These are phyloP conservation scores for Tricholomella constricta DNA, from an alignment of 768 basidiomycete species.

Conservation along the genomic window DNA sequence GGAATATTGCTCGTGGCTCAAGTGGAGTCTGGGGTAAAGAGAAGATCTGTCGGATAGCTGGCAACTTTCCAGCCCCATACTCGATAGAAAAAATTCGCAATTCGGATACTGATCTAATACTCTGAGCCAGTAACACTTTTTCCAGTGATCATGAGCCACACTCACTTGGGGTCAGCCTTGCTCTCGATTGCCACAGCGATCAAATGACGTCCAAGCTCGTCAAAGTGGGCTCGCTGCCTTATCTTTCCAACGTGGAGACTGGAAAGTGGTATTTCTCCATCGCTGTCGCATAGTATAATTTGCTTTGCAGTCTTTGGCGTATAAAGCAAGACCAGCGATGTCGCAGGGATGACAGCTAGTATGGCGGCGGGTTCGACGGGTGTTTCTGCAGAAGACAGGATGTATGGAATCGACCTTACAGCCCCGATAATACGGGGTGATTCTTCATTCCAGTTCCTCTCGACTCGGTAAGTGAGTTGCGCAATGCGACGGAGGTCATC, in stretches of 20 bases:
- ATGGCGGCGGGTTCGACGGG: neutral
- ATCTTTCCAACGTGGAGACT: neutral
- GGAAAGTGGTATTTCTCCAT: neutral
- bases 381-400: neutral
- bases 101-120: neutral
- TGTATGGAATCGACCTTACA: constrained; percentile 6
- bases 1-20: constrained; percentile 1
- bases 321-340: constrained; percentile 10
- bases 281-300: constrained; percentile 4
- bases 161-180: neutral
- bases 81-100: constrained; percentile 1
- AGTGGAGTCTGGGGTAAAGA: neutral
- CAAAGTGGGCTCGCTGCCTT: constrained; percentile 1
- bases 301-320: neutral
- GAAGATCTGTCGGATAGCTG: neutral
- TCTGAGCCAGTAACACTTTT: neutral
- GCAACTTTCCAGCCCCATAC: neutral
- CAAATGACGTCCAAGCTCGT: constrained; percentile 7
- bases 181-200: neutral
- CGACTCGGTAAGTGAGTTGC: constrained; percentile 6
- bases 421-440: constrained; percentile 7
- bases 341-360: constrained; percentile 16
- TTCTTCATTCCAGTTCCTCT: constrained; percentile 11
- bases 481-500: constrained; percentile 9
- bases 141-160: neutral